Percentiles rank a stretch among this genome's conserved stretches.
phyloP scores from a whole-genome alignment of 176 grass and related monocot genomes.

The Aegilops sharonensis region DNA sequence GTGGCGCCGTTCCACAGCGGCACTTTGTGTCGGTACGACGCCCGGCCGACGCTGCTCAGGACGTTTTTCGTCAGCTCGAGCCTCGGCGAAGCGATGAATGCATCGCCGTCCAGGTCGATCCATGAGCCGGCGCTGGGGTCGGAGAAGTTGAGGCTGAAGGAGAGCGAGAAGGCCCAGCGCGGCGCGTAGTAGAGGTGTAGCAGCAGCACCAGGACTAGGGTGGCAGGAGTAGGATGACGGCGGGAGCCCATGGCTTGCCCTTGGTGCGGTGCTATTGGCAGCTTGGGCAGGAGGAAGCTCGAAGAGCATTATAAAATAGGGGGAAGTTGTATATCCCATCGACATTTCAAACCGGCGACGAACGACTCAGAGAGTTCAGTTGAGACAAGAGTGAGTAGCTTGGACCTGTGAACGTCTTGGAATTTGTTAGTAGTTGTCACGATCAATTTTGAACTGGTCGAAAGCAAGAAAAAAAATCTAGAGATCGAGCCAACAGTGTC shows the following conservation, averaged over 20 bases:
- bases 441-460: not conserved
- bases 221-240: too few species aligned
- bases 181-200: not conserved
- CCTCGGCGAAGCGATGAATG: not conserved
- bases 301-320: not conserved
- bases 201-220: not conserved
- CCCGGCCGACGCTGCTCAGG: conserved; percentile 15
- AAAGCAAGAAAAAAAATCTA: not conserved
- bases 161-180: not conserved
- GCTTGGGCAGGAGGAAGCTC: too few species aligned
- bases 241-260: not conserved
- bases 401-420: not conserved
- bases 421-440: not conserved
- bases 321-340: not conserved
- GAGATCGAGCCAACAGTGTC: too few species aligned
- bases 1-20: conserved; percentile 36
- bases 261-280: not conserved
- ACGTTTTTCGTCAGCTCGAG: not conserved
- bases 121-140: not conserved
- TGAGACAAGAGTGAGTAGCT: not conserved
- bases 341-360: not conserved
- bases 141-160: not conserved
- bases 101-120: not conserved
- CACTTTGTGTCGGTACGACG: not conserved
- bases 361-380: not conserved